These are phyloP conservation scores for Aureobasidium zeae DNA, from an alignment of 2,329 filamentous ascomycete genomes.

Conservation along the genomic window DNA sequence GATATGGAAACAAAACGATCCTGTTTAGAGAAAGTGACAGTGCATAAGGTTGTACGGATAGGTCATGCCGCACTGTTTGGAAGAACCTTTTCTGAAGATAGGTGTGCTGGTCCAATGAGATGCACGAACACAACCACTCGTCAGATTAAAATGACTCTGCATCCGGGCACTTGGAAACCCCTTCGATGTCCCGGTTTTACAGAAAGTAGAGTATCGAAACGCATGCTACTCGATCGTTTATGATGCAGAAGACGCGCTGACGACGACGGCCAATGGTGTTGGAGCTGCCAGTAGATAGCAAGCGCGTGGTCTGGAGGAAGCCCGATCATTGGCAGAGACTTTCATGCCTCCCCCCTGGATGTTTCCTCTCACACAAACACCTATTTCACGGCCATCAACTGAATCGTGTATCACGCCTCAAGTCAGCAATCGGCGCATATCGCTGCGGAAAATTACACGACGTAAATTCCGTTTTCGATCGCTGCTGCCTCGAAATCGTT, in stretches of 20 bases:
- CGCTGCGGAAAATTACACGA: too few relatives aligned
- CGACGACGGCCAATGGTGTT: conserved; percentile 2
- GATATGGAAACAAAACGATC: too few relatives aligned
- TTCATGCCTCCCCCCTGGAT: too few relatives aligned
- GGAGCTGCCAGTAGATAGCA: too few relatives aligned
- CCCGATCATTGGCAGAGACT: conserved; percentile 6
- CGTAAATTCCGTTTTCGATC: too few relatives aligned
- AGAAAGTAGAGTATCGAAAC: neutral
- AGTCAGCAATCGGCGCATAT: too few relatives aligned
- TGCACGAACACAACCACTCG: neutral
- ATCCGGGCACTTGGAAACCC: conserved; percentile 4
- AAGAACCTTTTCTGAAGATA: too few relatives aligned
- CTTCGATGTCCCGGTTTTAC: conserved; percentile 3
- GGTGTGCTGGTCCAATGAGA: conserved; percentile 2
- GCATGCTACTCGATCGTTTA: neutral
- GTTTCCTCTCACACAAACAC: too few relatives aligned
- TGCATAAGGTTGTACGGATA: conserved; percentile 12
- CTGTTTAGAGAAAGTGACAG: too few relatives aligned
- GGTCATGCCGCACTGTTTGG: neutral
- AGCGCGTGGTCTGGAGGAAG: too few relatives aligned
- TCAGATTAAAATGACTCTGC: neutral
- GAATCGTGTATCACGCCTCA: too few relatives aligned
- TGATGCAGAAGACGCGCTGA: neutral
- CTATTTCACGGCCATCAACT: too few relatives aligned
- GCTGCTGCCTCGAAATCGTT: conserved; percentile 3